These are phyloP conservation scores for Aspergillus sp. DNA, from an alignment of 2,329 filamentous ascomycete genomes.

Conservation along the genomic window DNA sequence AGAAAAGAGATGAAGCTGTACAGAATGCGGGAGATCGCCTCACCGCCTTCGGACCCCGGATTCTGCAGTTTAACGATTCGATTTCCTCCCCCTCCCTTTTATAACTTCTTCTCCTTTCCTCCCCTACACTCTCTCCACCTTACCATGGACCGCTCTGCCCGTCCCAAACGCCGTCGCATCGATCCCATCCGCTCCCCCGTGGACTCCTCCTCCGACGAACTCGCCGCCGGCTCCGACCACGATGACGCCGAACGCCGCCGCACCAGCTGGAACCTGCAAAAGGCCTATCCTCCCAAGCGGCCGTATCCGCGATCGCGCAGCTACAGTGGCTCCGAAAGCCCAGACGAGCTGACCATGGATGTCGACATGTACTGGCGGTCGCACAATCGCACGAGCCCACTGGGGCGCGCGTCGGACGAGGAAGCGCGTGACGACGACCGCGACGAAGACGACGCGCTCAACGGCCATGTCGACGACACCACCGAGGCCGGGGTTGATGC, in stretches of 20 bases:
- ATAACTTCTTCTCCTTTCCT: neutral
- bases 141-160: slow-evolving; percentile 26
- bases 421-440: slow-evolving; percentile 4
- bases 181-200: slow-evolving; percentile 26
- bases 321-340: slow-evolving; percentile 36
- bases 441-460: slow-evolving; percentile 4
- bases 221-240: slow-evolving; percentile 35
- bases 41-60: slow-evolving; percentile 1
- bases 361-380: slow-evolving; percentile 36
- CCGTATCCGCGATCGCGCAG: slow-evolving; percentile 25
- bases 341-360: slow-evolving; percentile 47
- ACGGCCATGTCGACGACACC: slow-evolving; percentile 21
- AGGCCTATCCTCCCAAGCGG: slow-evolving; percentile 29
- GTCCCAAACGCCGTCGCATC: slow-evolving; percentile 33
- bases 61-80: neutral
- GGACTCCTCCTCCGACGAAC: slow-evolving; percentile 42
- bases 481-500: slow-evolving; percentile 14
- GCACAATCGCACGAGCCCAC: slow-evolving; percentile 24
- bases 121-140: neutral
- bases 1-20: neutral
- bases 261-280: slow-evolving; percentile 34
- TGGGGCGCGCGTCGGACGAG: slow-evolving; percentile 10
- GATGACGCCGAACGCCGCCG: slow-evolving; percentile 35
- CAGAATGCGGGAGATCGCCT: slow-evolving; percentile 1
- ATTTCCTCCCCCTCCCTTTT: slow-evolving; percentile 1